Percentiles rank a stretch among this genome's conserved stretches.
Evolutionary conservation across 148 eudicot species (phyloP).

Genomic region (Rhododendron vialii): DNA sequence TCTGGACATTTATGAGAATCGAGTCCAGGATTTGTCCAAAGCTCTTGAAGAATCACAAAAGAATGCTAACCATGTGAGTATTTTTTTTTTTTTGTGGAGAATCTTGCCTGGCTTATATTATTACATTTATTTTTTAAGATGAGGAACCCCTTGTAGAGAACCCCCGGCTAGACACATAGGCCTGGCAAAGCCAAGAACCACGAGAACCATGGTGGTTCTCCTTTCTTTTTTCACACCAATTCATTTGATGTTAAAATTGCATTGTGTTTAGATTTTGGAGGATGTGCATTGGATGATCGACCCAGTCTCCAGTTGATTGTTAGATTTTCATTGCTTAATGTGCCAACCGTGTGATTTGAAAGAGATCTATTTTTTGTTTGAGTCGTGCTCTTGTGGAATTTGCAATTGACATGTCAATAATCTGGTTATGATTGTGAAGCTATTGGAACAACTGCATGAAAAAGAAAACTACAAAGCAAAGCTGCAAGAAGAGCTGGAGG

Average conservation of each 20-base stretch:
- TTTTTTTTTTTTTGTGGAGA: background rate
- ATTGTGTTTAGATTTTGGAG: background rate
- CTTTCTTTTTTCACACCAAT: background rate
- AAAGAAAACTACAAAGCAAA: slow-evolving; percentile 52
- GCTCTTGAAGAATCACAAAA: slow-evolving; percentile 83
- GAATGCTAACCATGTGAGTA: slow-evolving; percentile 60
- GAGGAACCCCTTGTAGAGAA: background rate
- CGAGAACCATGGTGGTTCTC: background rate
- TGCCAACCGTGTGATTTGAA: background rate
- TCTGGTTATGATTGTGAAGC: slow-evolving; percentile 36
- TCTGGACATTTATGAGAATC: slow-evolving; percentile 65
- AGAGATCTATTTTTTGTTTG: background rate
- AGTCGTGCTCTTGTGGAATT: background rate
- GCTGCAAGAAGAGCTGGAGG: slow-evolving; percentile 63
- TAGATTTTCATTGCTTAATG: background rate
- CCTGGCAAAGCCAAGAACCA: background rate
- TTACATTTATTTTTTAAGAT: background rate
- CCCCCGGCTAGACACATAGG: background rate
- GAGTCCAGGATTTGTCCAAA: slow-evolving; percentile 66
- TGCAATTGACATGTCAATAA: background rate
- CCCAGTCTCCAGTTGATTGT: background rate
- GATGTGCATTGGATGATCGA: background rate
- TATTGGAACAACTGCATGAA: slow-evolving; percentile 66
- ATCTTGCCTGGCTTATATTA: background rate
- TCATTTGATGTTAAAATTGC: background rate